phyloP scores from a whole-genome alignment of 768 basidiomycete species.

The Boletus subparvulus region DNA sequence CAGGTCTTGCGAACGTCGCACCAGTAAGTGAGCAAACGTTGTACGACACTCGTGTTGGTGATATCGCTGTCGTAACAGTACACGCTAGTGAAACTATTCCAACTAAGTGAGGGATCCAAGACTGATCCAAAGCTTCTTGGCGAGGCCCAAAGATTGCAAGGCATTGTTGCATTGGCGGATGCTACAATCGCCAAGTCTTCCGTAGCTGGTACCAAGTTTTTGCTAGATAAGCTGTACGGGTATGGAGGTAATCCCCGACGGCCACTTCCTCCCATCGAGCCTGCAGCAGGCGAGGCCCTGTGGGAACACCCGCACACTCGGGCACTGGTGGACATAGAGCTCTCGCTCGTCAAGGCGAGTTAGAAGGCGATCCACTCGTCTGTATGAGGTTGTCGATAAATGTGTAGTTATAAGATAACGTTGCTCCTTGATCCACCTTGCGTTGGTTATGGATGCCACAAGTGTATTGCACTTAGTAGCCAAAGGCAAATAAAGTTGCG shows the following conservation, averaged over 20 bases:
- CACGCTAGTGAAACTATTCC: conserved; percentile 58
- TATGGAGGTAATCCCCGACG: conserved; percentile 80
- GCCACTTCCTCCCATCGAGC: conserved; percentile 68
- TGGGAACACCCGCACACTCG: conserved; percentile 74
- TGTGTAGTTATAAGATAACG: neutral
- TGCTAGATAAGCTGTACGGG: conserved; percentile 71
- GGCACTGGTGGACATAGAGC: conserved; percentile 65
- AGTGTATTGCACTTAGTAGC: neutral
- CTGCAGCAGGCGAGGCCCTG: conserved; percentile 54
- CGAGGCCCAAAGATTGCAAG: conserved; percentile 75
- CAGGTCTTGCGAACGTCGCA: conserved; percentile 82
- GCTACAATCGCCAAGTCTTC: conserved; percentile 73
- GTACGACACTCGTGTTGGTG: neutral
- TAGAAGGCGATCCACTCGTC: neutral
- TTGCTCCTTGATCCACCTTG: neutral
- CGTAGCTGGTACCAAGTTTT: conserved; percentile 81
- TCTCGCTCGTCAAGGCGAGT: conserved; percentile 44
- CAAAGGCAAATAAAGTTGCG: too few species aligned
- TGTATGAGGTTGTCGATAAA: neutral
- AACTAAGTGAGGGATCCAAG: conserved; percentile 57
- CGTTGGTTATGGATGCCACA: neutral
- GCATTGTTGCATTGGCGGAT: conserved; percentile 78
- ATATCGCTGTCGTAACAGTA: conserved; percentile 39
- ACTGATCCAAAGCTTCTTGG: conserved; percentile 56
- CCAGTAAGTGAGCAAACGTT: conserved; percentile 49